These are phyloP conservation scores for Zhuliangozyma parablackwelliae DNA, from an alignment of 1,139 yeast genomes.

Conservation along the genomic window DNA sequence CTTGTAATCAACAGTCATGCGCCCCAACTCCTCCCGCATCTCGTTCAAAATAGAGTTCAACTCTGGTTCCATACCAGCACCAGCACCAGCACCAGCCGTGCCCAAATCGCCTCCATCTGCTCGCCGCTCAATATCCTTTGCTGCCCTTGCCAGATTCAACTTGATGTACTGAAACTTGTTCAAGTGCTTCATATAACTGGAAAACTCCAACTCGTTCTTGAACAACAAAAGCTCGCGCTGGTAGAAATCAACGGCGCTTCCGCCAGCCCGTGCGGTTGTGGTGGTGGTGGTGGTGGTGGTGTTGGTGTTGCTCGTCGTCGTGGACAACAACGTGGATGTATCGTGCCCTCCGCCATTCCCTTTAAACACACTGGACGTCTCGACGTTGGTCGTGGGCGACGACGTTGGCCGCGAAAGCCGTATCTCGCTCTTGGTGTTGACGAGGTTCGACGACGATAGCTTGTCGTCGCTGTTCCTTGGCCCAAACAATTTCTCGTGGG, in stretches of 20 bases:
- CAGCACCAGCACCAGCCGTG: not conserved
- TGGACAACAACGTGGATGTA: not conserved
- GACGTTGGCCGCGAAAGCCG: constrained; percentile 16
- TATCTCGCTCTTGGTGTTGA: constrained; percentile 16
- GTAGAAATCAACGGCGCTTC: constrained; percentile 39
- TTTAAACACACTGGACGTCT: constrained; percentile 19
- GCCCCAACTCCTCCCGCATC: constrained; percentile 4
- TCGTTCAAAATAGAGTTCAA: not conserved
- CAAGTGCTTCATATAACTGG: constrained; percentile 51
- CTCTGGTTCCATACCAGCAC: not conserved
- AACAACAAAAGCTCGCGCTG: constrained; percentile 55
- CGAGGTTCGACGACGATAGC: constrained; percentile 7
- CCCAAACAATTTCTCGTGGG: constrained; percentile 32
- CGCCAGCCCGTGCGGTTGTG: constrained; percentile 8
- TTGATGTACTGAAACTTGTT: constrained; percentile 45
- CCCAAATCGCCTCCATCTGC: not conserved
- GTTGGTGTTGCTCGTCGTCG: not conserved
- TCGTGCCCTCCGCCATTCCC: constrained; percentile 5
- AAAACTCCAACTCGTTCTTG: constrained; percentile 62
- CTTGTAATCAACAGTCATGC: constrained; percentile 4
- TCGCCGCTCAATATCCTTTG: constrained; percentile 11
- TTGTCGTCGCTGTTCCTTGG: constrained; percentile 7
- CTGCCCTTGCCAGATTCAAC: constrained; percentile 20
- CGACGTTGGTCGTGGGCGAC: constrained; percentile 22
- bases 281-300: not conserved